phyloP scores from a whole-genome alignment of 2,329 filamentous ascomycete genomes.

The Fusarium virguliforme region DNA sequence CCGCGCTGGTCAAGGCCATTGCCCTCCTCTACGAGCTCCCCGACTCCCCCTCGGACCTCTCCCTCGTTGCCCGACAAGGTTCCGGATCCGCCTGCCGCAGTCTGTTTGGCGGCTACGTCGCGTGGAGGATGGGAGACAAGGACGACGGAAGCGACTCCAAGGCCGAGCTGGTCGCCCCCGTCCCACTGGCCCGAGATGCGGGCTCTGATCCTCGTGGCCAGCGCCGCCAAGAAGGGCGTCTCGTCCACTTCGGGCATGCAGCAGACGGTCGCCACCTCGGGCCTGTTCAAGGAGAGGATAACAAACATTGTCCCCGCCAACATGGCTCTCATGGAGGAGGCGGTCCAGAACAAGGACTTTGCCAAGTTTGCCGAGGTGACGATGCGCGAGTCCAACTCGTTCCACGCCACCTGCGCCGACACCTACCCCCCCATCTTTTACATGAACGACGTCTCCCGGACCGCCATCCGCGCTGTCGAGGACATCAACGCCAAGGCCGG shows the following conservation, averaged over 20 bases:
- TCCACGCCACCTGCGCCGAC: conserved; percentile 95
- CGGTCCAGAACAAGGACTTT: conserved; percentile 86
- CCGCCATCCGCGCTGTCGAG: conserved; percentile 91
- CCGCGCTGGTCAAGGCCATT: conserved; percentile 84
- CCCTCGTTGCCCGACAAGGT: conserved; percentile 90
- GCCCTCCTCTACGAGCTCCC: conserved; percentile 92
- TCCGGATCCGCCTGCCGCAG: conserved; percentile 95
- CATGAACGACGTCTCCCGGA: conserved; percentile 93
- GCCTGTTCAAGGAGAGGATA: conserved; percentile 86
- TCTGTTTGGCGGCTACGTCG: conserved; percentile 95
- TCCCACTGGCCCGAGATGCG: conserved; percentile 97
- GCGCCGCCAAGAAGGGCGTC: conserved; percentile 95
- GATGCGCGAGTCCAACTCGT: conserved; percentile 97
- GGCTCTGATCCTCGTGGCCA: conserved; percentile 91
- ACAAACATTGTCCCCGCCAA: conserved; percentile 83
- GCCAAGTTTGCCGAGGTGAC: conserved; percentile 89
- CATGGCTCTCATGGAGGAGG: conserved; percentile 89
- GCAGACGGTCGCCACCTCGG: conserved; percentile 91
- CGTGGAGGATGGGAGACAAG: conserved; percentile 86
- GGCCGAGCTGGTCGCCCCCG: conserved; percentile 87
- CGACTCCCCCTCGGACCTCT: conserved; percentile 85
- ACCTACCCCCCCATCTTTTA: conserved; percentile 99
- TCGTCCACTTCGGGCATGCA: conserved; percentile 97
- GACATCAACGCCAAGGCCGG: conserved; percentile 87
- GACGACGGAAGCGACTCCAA: conserved; percentile 88